Base-by-base conservation (phyloP, 1,139 yeast genomes). In the Zygoascus hellenicus region DNA sequence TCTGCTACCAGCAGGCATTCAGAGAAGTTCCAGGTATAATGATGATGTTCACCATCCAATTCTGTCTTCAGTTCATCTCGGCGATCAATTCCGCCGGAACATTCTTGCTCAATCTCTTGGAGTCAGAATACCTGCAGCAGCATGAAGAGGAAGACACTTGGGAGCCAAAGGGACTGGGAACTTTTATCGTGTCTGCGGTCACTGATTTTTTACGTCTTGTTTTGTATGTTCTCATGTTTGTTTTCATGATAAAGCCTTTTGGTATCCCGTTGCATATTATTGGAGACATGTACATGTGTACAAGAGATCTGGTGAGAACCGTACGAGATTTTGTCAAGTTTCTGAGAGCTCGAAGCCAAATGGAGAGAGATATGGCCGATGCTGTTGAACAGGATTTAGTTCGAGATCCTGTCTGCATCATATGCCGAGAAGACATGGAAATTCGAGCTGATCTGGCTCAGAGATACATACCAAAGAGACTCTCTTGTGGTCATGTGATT, bases 381-480 rank as follows among this genome's bases (percentile, higher is more conserved):
- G 76, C 76, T 4, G 75, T 80, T 47, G 85, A 84, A 2, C 74
- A 80, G 3, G 95, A 89, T 48, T 69, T 90, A 52, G 72, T 67
- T 14, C 71, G 75, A 9, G 78, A 78, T 38, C 78, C 81, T 53
- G 69, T 84, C 33, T 88, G 96, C 65, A 85, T 85, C 51, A 83
- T 88, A 37, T 88, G 96, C 64, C 77, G 95, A 42, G 96, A 87
- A 53, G 94, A 83, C 51, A 85, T 88, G 95, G 63, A 63, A 26
- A 60, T 62, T 4, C 3, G 60, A 62, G 7, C 54, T 14, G 62
- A 60, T 14, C 68, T 68, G 41, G 55, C 61, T 2, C 55, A 58
- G 37, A 74, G 90, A 51, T 69, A 73, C 48, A 73, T 68, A 41
- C 95, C 97, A 2, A 88, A 88, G 63, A 83, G 76, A 59, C 71